Percentiles rank a stretch among this genome's conserved stretches.
Conservation (phyloP, 2,329 filamentous ascomycete species). For the Fusarium metavorans region DNA sequence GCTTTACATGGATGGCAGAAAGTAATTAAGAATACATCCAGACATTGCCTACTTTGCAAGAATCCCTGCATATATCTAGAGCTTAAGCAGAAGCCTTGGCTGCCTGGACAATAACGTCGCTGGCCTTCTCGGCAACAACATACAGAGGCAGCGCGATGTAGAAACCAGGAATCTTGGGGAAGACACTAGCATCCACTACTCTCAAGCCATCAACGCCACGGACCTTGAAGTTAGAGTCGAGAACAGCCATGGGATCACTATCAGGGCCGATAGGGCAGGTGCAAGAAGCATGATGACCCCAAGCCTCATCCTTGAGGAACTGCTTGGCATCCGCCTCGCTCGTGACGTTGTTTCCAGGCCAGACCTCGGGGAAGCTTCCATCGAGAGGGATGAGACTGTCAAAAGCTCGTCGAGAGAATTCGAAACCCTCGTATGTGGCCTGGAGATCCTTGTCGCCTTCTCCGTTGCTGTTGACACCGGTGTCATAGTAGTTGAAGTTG, state of each 20-base stretch:
- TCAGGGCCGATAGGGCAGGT: constrained; percentile 49
- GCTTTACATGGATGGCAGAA: not conserved
- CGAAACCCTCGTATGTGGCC: constrained; percentile 67
- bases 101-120: constrained; percentile 47
- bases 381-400: constrained; percentile 24
- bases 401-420: constrained; percentile 61
- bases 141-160: constrained; percentile 34
- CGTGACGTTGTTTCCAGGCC: constrained; percentile 53
- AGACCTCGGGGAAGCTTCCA: constrained; percentile 36
- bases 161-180: constrained; percentile 47
- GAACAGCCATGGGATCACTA: constrained; percentile 53
- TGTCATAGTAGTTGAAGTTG: constrained; percentile 70
- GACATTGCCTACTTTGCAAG: not conserved
- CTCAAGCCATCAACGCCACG: constrained; percentile 65
- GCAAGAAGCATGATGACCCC: constrained; percentile 51
- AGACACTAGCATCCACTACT: constrained; percentile 72
- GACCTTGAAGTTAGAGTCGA: constrained; percentile 67
- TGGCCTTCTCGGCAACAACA: constrained; percentile 70
- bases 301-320: constrained; percentile 48
- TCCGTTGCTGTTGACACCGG: constrained; percentile 60
- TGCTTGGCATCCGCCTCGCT: constrained; percentile 46
- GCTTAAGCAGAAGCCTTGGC: constrained; percentile 11
- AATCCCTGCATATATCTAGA: not conserved
- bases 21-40: not conserved
- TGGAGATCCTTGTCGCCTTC: constrained; percentile 63